Evolutionary conservation across 2,329 filamentous ascomycete species (phyloP), one percentile per base, ranked within the genome.

Genomic region (Cadophora sp.): DNA sequence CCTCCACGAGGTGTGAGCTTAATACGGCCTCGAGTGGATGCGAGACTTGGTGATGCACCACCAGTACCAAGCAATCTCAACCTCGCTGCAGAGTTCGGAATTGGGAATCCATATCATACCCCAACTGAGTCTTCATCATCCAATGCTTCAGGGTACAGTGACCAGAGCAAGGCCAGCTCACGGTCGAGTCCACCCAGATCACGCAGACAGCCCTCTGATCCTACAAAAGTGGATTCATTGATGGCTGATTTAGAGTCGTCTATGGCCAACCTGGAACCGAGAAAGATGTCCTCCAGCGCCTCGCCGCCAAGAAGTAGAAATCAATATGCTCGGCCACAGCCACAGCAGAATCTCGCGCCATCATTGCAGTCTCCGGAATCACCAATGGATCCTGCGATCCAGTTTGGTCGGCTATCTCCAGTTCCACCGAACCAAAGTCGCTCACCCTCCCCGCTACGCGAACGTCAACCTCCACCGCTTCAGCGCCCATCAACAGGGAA

Each of bases 81-180:
- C 73, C 80, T 89, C 8, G 86, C 84, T 1, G 83, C 82, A 37
- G 88, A 89, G 67, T 90, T 90, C 71, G 87, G 87, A 12, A 77
- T 83, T 27, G 84, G 86, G 40, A 91, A 91, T 73, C 86, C 88
- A 0, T 90, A 91, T 73, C 89, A 92, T 73, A 84, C 86, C 4
- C 81, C 87, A 0, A 87, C 88, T 1, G 85, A 87, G 68, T 93
- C 90, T 1, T 84, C 86, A 29, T 89, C 89, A 0, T 92, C 91
- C 0, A 88, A 86, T 22, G 84, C 85, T 55, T 92, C 90, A 1
- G 85, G 83, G 0, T 85, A 83, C 48, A 91, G 88, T 65, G 83
- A 85, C n/a, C 80, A 79, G 1, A 87, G 87, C 73, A 85, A 86
- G 68, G 80, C 85, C 0, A 92, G 89, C 74, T 90, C 89, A 8